Percentiles rank a stretch among this genome's conserved stretches.
Evolutionary conservation across 129 eudicot species (phyloP).

Genomic region (Apium graveolens): DNA sequence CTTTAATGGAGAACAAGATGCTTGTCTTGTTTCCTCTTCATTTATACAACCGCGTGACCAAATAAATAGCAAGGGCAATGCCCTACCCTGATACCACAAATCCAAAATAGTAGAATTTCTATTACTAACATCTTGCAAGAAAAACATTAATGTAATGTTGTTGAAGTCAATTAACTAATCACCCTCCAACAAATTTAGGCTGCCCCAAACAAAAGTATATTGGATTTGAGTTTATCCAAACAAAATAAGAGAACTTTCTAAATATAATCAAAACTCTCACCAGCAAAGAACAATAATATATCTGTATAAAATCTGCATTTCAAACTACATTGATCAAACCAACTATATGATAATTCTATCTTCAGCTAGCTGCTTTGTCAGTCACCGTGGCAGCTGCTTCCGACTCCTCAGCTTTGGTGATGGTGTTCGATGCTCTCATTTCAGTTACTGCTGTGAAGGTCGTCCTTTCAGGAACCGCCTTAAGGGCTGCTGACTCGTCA

Average conservation of each 20-base stretch:
- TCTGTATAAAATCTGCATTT: not conserved
- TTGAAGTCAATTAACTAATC: not conserved
- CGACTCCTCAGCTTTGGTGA: constrained; percentile 46
- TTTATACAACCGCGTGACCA: not conserved
- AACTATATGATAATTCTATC: constrained; percentile 28
- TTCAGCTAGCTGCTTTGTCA: constrained; percentile 25
- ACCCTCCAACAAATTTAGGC: not conserved
- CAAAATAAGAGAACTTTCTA: not conserved
- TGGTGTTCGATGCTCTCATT: constrained; percentile 27
- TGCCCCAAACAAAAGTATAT: not conserved
- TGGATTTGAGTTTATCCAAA: not conserved
- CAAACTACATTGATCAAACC: not conserved
- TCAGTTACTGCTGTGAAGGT: constrained; percentile 24
- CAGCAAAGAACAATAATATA: not conserved
- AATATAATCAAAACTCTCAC: not conserved
- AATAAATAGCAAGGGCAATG: not conserved
- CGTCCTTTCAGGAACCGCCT: constrained; percentile 19
- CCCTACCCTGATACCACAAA: not conserved
- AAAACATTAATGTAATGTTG: not conserved
- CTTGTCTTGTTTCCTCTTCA: not conserved
- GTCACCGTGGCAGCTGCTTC: constrained; percentile 24
- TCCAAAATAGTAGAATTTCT: not conserved
- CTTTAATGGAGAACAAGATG: not conserved
- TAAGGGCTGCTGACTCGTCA: constrained; percentile 34
- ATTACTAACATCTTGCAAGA: not conserved